A percentile compares a stretch with the other conserved stretches of the same genome.
These are phyloP conservation scores for Delphinella strobiligena DNA, from an alignment of 2,329 filamentous ascomycete species.

Conservation along the genomic window DNA sequence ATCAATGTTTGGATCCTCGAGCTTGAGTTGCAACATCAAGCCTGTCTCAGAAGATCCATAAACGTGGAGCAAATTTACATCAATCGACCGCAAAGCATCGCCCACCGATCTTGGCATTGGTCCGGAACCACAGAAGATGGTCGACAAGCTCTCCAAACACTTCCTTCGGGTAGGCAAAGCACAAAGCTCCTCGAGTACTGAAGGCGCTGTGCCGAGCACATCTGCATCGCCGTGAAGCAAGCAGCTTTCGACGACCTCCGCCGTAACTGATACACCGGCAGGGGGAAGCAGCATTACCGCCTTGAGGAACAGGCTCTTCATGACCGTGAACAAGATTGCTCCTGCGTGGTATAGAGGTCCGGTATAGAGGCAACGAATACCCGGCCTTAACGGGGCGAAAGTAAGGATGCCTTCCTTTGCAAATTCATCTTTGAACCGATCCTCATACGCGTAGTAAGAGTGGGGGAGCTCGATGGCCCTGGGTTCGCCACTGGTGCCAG, in stretches of 20 bases:
- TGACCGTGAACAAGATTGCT: background rate
- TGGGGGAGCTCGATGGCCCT: background rate
- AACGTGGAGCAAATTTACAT: background rate
- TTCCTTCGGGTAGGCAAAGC: background rate
- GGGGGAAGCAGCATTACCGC: background rate
- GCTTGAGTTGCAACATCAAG: constrained; percentile 10
- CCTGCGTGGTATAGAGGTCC: background rate
- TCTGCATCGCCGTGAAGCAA: background rate
- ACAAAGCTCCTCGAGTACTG: background rate
- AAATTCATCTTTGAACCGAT: background rate
- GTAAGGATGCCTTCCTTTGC: background rate
- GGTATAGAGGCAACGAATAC: background rate
- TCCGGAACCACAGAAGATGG: background rate
- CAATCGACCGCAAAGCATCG: background rate
- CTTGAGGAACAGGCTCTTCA: background rate
- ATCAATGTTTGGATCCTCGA: constrained; percentile 6
- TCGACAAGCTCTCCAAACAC: background rate
- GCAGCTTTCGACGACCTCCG: background rate
- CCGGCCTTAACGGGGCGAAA: background rate
- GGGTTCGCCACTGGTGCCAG: background rate
- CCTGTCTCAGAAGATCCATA: constrained; percentile 11
- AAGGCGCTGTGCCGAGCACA: background rate
- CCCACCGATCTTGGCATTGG: background rate
- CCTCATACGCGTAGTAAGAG: background rate
- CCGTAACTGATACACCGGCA: background rate